Evolutionary conservation across 2,329 filamentous ascomycete species (phyloP).

Genomic region (Ophiosphaerella herpotricha): DNA sequence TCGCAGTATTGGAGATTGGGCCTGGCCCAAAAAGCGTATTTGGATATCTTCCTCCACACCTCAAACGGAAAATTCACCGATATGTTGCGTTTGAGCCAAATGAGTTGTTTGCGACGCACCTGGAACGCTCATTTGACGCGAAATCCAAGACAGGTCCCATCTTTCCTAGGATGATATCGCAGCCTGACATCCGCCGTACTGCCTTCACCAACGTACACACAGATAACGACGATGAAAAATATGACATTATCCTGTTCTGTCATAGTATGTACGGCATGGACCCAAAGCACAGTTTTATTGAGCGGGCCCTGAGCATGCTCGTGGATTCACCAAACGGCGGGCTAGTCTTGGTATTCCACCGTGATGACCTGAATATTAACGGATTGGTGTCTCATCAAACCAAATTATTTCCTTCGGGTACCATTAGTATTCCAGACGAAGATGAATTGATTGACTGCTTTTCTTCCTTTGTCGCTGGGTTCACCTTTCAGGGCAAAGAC

Average conservation of each 20-base stretch:
- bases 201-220: constrained; percentile 43
- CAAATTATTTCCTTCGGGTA: constrained; percentile 54
- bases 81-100: constrained; percentile 63
- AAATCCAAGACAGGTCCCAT: constrained; percentile 33
- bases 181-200: constrained; percentile 45
- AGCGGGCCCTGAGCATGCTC: constrained; percentile 56
- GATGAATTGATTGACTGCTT: constrained; percentile 57
- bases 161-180: constrained; percentile 50
- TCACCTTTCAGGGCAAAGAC: constrained; percentile 39
- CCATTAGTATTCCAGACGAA: constrained; percentile 51
- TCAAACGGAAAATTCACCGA: constrained; percentile 52
- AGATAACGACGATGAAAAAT: constrained; percentile 45
- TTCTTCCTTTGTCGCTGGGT: constrained; percentile 58
- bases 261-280: constrained; percentile 68
- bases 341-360: constrained; percentile 62
- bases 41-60: constrained; percentile 50
- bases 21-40: constrained; percentile 63
- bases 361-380: constrained; percentile 52
- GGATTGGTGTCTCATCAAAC: constrained; percentile 56
- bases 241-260: constrained; percentile 64
- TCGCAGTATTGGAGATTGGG: constrained; percentile 65
- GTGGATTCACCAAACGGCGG: constrained; percentile 40
- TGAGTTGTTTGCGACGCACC: constrained; percentile 47
- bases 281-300: constrained; percentile 53
- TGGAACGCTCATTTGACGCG: constrained; percentile 52